A percentile compares a stretch with the other conserved stretches of the same genome.
Evolutionary conservation across 768 basidiomycete genomes (phyloP).

Genomic region (Dictyophora rubrovolvata): DNA sequence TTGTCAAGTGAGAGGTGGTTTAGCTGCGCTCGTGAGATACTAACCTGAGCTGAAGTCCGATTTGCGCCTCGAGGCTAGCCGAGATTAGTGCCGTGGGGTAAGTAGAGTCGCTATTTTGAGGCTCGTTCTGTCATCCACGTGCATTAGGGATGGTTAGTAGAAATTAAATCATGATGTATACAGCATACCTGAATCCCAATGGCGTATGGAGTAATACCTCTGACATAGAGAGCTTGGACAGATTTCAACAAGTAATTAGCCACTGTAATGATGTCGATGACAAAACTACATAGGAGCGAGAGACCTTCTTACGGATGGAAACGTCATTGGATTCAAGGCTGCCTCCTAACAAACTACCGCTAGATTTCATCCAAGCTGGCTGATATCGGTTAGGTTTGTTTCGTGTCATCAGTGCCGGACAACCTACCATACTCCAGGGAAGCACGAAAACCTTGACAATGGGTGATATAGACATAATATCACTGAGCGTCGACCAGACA

Average conservation of each 20-base stretch:
- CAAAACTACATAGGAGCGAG: neutral
- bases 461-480: conserved; percentile 51
- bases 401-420: neutral
- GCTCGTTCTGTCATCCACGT: conserved; percentile 35
- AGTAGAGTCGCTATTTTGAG: conserved; percentile 47
- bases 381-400: conserved; percentile 16
- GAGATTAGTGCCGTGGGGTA: conserved; percentile 58
- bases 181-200: conserved; percentile 40
- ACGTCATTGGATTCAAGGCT: conserved; percentile 41
- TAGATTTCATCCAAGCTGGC: conserved; percentile 76
- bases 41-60: conserved; percentile 39
- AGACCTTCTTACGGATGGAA: conserved; percentile 33
- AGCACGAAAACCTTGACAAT: conserved; percentile 45
- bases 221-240: conserved; percentile 53
- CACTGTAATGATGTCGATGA: conserved; percentile 29
- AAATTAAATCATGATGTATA: neutral
- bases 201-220: conserved; percentile 54
- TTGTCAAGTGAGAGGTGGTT: neutral
- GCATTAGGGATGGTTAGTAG: neutral
- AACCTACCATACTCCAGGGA: conserved; percentile 66
- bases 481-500: conserved; percentile 50
- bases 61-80: conserved; percentile 43
- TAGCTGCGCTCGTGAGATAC: neutral
- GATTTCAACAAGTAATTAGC: conserved; percentile 64
- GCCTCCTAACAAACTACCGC: conserved; percentile 58